Percentiles rank a stretch among this genome's conserved stretches.
These are phyloP conservation scores for Mucor lusitanicus DNA, from an alignment of 371 early-diverging fungal genomes.

Conservation along the genomic window DNA sequence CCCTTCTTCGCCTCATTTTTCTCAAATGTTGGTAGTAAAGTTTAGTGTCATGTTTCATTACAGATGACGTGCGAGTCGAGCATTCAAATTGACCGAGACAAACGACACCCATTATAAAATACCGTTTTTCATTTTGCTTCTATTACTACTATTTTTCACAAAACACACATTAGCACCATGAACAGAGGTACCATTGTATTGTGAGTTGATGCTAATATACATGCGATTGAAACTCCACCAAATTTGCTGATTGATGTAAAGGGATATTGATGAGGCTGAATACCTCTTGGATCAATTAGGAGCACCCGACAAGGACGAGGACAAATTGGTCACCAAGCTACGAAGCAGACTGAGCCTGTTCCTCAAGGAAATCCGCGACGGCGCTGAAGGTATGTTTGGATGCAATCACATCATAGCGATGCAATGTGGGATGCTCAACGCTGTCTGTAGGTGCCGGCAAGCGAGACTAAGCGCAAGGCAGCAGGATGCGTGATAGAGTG, in stretches of 20 bases:
- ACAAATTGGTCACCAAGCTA: slow-evolving; percentile 45
- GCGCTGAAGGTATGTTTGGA: slow-evolving; percentile 48
- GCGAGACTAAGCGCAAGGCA: slow-evolving; percentile 15
- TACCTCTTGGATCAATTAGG: slow-evolving; percentile 53
- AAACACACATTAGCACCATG: slow-evolving; percentile 10
- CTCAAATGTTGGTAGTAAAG: background rate
- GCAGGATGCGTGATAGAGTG: background rate
- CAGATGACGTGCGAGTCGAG: background rate
- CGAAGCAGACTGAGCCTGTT: slow-evolving; percentile 43
- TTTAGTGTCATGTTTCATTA: background rate
- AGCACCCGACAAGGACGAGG: slow-evolving; percentile 47
- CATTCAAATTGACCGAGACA: background rate
- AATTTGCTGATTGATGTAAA: background rate
- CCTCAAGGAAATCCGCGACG: slow-evolving; percentile 45
- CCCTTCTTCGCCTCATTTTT: too few species aligned
- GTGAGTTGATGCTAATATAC: slow-evolving; percentile 10
- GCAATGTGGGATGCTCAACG: background rate
- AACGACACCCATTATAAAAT: background rate
- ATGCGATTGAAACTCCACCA: background rate
- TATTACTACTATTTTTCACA: slow-evolving; percentile 1
- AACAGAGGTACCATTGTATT: slow-evolving; percentile 35
- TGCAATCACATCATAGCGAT: background rate
- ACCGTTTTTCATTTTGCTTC: background rate
- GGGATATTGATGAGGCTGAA: slow-evolving; percentile 58
- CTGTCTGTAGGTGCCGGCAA: slow-evolving; percentile 18